A percentile compares a stretch with the other conserved stretches of the same genome.
phyloP scores from a whole-genome alignment of 2,329 filamentous ascomycete species.

The Hypomyces perniciosus region DNA sequence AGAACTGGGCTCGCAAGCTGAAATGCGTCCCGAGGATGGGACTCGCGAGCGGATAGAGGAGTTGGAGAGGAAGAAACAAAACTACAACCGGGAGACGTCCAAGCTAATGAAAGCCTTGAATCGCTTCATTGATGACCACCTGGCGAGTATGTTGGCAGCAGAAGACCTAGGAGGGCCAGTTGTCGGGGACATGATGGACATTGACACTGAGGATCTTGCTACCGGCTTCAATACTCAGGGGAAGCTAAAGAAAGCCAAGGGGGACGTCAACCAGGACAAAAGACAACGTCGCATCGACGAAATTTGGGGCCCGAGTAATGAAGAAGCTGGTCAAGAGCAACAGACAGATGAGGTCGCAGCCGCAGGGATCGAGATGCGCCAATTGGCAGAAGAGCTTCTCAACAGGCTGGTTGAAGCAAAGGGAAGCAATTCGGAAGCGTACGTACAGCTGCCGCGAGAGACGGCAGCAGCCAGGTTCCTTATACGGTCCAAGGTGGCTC shows the following conservation, averaged over 20 bases:
- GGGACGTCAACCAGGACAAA: slow-evolving; percentile 37
- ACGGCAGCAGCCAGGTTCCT: slow-evolving; percentile 59
- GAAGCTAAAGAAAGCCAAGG: slow-evolving; percentile 46
- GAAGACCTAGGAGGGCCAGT: slow-evolving; percentile 80
- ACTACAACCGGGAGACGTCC: slow-evolving; percentile 56
- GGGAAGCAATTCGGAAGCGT: slow-evolving; percentile 50
- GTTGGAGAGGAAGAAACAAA: slow-evolving; percentile 51
- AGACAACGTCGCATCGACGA: slow-evolving; percentile 58
- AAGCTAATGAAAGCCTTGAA: slow-evolving; percentile 59
- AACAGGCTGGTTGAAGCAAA: slow-evolving; percentile 51
- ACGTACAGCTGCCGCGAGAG: slow-evolving; percentile 53
- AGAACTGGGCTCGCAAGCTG: slow-evolving; percentile 50
- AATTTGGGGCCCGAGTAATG: slow-evolving; percentile 45
- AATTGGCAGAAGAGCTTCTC: slow-evolving; percentile 54
- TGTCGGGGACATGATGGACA: slow-evolving; percentile 65
- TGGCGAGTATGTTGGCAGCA: slow-evolving; percentile 72
- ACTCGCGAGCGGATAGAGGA: slow-evolving; percentile 57
- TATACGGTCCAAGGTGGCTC: slow-evolving; percentile 58
- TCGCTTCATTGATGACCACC: slow-evolving; percentile 62
- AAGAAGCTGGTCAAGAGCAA: slow-evolving; percentile 18
- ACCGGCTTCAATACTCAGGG: slow-evolving; percentile 57
- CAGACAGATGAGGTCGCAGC: slow-evolving; percentile 44
- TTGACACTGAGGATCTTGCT: slow-evolving; percentile 53
- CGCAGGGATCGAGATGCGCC: slow-evolving; percentile 51
- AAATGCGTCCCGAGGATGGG: slow-evolving; percentile 55